These are phyloP conservation scores for Anisodus acutangulus DNA, from an alignment of 257 asterid species.

Conservation along the genomic window DNA sequence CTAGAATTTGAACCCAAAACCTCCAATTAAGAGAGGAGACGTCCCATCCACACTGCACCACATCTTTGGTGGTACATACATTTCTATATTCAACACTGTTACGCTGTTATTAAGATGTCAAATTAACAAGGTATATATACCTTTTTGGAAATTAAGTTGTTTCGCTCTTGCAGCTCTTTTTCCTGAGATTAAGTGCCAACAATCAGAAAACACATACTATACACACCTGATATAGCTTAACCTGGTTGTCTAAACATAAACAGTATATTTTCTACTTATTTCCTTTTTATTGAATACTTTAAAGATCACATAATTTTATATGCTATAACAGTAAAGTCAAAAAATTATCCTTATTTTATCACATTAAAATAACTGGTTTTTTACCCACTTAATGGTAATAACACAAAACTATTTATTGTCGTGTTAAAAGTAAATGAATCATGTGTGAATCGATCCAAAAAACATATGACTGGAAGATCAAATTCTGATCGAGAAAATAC, in stretches of 20 bases:
- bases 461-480: too few relatives aligned
- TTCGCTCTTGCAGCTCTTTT: conserved; percentile 60
- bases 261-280: not conserved
- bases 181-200: conserved; percentile 47
- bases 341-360: not conserved
- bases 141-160: conserved; percentile 58
- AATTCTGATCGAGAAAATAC: too few relatives aligned
- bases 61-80: too few relatives aligned
- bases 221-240: too few relatives aligned
- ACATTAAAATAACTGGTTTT: not conserved
- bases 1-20: too few relatives aligned
- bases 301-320: not conserved
- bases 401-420: too few relatives aligned
- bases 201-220: not conserved
- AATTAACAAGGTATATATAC: conserved; percentile 33
- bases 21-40: too few relatives aligned
- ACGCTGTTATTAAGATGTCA: not conserved
- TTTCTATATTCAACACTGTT: not conserved
- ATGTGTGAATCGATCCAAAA: not conserved
- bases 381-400: not conserved
- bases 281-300: too few relatives aligned
- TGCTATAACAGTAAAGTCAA: not conserved
- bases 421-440: not conserved
- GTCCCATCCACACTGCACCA: too few relatives aligned
- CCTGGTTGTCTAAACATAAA: not conserved